Conservation (phyloP, 2,329 filamentous ascomycete genomes). For the Fusarium cicatricum region DNA sequence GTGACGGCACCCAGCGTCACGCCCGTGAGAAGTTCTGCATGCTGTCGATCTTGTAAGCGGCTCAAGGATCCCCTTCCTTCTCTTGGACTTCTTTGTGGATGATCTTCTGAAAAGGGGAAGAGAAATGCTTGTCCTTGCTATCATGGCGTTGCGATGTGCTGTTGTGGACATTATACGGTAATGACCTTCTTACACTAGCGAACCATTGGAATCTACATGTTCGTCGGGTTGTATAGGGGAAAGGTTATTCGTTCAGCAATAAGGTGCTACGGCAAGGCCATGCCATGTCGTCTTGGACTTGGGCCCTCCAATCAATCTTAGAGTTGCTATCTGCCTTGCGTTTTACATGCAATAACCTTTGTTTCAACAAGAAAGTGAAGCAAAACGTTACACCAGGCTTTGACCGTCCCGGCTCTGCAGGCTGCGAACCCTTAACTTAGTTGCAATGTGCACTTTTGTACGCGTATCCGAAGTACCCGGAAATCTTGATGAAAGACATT, state of each 20-base stretch:
- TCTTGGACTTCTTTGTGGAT: conserved; percentile 6
- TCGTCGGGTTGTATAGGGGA: conserved; percentile 1
- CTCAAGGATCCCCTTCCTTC: conserved; percentile 13
- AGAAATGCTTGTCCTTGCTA: conserved; percentile 13
- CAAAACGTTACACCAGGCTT: background rate
- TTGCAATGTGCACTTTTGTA: too few relatives aligned
- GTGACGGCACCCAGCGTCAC: conserved; percentile 16
- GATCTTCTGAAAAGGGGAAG: background rate
- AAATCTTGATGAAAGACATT: too few relatives aligned
- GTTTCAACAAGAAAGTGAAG: conserved; percentile 1
- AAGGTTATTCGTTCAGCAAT: background rate
- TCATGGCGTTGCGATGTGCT: conserved; percentile 1
- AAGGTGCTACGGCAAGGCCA: background rate
- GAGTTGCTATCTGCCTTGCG: background rate
- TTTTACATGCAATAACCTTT: too few relatives aligned
- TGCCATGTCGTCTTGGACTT: conserved; percentile 2
- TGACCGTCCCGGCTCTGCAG: background rate
- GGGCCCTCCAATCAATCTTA: background rate
- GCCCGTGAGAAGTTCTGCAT: conserved; percentile 17
- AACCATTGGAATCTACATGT: background rate
- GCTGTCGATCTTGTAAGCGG: conserved; percentile 29
- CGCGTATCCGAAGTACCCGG: too few relatives aligned
- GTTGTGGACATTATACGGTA: background rate
- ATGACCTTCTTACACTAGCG: background rate
- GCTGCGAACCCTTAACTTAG: too few relatives aligned